Evolutionary conservation across 805 yeast species (phyloP).

Genomic region (Pichia eremophila): DNA sequence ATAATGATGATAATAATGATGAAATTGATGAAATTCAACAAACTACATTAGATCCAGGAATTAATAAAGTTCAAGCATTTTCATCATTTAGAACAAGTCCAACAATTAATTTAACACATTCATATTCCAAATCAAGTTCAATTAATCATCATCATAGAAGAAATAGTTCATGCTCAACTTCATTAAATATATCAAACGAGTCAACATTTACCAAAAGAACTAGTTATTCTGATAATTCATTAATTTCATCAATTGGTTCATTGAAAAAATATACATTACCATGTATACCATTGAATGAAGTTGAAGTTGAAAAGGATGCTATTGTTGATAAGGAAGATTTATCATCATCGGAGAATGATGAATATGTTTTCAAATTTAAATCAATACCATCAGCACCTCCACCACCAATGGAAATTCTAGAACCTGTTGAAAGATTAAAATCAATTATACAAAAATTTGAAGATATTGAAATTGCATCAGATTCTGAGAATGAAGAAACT

Average conservation of each 20-base stretch:
- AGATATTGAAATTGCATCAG: constrained; percentile 5
- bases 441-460: background rate
- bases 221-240: constrained; percentile 1
- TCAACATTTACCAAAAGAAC: constrained; percentile 6
- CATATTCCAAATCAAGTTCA: background rate
- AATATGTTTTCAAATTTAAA: background rate
- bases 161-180: constrained; percentile 2
- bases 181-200: background rate
- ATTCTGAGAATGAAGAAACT: constrained; percentile 8
- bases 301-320: background rate
- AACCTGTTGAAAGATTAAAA: background rate
- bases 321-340: background rate
- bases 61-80: constrained; percentile 16
- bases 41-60: constrained; percentile 9
- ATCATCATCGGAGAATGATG: background rate
- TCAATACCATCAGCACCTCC: constrained; percentile 7
- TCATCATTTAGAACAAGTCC: constrained; percentile 27
- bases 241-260: background rate
- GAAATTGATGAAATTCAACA: background rate
- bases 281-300: constrained; percentile 1
- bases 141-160: background rate
- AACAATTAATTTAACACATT: constrained; percentile 2
- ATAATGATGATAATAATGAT: background rate
- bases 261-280: constrained; percentile 1
- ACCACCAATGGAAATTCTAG: background rate